Evolutionary conservation across 108 stramenopile genomes (phyloP).

Genomic region (Parmales sp.): DNA sequence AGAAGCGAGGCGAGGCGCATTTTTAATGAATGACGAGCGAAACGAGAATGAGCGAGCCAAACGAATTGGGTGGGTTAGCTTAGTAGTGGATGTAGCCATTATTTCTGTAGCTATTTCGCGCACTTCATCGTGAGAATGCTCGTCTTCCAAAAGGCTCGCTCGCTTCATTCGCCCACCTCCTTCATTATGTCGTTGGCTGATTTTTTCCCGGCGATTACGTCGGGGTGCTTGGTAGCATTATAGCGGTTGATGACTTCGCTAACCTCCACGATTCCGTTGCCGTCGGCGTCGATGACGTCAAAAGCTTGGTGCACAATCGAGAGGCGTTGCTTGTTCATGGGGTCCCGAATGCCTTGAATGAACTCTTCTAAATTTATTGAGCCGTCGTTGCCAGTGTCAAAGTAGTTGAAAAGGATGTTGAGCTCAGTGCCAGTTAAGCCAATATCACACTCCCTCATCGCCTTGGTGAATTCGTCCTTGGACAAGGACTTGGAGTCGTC

Average conservation of each 20-base stretch:
- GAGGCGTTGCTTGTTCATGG: constrained; percentile 29
- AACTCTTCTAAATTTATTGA: constrained; percentile 40
- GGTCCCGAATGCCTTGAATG: constrained; percentile 28
- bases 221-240: constrained; percentile 23
- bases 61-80: too few relatives aligned
- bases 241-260: constrained; percentile 27
- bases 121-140: too few relatives aligned
- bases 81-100: too few relatives aligned
- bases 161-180: too few relatives aligned
- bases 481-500: constrained; percentile 21
- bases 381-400: constrained; percentile 34
- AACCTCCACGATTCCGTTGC: constrained; percentile 21
- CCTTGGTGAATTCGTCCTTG: constrained; percentile 41
- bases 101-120: too few relatives aligned
- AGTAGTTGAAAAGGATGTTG: constrained; percentile 34
- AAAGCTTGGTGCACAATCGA: constrained; percentile 34
- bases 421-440: constrained; percentile 35
- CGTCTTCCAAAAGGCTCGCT: too few relatives aligned
- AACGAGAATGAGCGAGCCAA: too few relatives aligned
- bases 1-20: too few relatives aligned
- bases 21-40: too few relatives aligned
- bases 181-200: background rate
- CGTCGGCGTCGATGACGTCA: constrained; percentile 33
- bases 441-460: constrained; percentile 30
- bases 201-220: background rate